Base-by-base conservation (phyloP, 2,329 filamentous ascomycete species). In the Kalaharituber pfeilii region DNA sequence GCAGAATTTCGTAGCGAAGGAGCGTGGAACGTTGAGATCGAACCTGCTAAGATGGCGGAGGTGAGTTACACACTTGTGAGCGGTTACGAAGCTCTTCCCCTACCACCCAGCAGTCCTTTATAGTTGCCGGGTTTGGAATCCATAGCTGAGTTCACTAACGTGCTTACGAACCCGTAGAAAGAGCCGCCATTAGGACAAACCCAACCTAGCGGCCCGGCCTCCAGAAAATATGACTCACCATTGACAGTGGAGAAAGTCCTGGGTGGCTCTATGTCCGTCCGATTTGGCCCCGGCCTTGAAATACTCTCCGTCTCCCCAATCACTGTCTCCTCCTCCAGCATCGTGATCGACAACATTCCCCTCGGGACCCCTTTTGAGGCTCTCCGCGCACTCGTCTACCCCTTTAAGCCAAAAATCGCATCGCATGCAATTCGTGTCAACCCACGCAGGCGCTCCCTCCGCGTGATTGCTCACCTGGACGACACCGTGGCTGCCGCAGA, bases 381-480 rank as follows among this genome's bases (percentile, higher is more conserved):
- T 27, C 18, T 59, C 29, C 42, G 50, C 11, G 24, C 26, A 3
- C 53, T 59, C 18, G 36, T 58, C 8, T 28, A 49, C 5, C 27
- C 26, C 15, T 55, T 56, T 27, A 53, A 56, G 24, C 22, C 18
- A 5, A 36, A 30, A 8, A 42, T 58, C 26, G 25, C 55, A 33
- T 18, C 9, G 6, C 39, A 42, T 45, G 51, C 53, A 22, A 53
- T 59, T 30, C 56, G 56, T 9, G 47, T 58, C 27, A 51, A 47
- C 11, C 25, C 55, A 22, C 30, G 42, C 13, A 52, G 44, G 3
- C 51, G 49, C 22, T 29, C 39, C 9, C 49, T 51, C 18, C 58
- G 56, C 15, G 58, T 56, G 8, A 59, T 54, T 18, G 45, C 52
- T 22, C 52, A 58, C 18, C 33, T 58, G 22, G 42, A 24, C 11